Percentiles rank a stretch among this genome's conserved stretches.
These are phyloP conservation scores for Penicillium fuscoglaucum DNA, from an alignment of 2,329 filamentous ascomycete genomes.

Conservation along the genomic window DNA sequence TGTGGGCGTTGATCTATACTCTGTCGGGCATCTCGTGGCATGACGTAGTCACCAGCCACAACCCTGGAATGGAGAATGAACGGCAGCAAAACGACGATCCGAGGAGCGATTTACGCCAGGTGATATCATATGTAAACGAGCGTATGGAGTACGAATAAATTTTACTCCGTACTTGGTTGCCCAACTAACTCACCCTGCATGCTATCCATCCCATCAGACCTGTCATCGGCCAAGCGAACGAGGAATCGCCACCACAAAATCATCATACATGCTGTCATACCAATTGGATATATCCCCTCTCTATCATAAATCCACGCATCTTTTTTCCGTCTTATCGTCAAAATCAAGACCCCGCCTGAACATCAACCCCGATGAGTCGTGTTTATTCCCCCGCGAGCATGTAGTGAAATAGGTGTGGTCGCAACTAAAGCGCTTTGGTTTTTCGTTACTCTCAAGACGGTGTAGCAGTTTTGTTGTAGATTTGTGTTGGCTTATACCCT, in stretches of 20 bases:
- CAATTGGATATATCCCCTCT: slow-evolving; percentile 12
- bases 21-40: not conserved
- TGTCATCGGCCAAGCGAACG: not conserved
- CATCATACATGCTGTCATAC: not conserved
- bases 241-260: not conserved
- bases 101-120: not conserved
- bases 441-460: not conserved
- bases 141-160: not conserved
- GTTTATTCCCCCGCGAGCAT: not conserved
- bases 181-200: not conserved
- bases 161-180: not conserved
- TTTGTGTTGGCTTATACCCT: not conserved
- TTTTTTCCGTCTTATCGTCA: not conserved
- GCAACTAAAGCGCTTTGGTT: not conserved
- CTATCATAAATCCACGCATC: not conserved
- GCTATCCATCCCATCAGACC: not conserved
- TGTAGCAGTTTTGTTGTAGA: not conserved
- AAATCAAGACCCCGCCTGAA: not conserved
- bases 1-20: slow-evolving; percentile 2
- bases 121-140: slow-evolving; percentile 1
- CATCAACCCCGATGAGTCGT: not conserved
- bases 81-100: not conserved
- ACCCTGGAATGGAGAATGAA: not conserved
- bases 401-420: not conserved
- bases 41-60: slow-evolving; percentile 6